A percentile compares a stretch with the other conserved stretches of the same genome.
Evolutionary conservation across 768 basidiomycete species (phyloP).

Genomic region (Termitomyces bulborhizus): DNA sequence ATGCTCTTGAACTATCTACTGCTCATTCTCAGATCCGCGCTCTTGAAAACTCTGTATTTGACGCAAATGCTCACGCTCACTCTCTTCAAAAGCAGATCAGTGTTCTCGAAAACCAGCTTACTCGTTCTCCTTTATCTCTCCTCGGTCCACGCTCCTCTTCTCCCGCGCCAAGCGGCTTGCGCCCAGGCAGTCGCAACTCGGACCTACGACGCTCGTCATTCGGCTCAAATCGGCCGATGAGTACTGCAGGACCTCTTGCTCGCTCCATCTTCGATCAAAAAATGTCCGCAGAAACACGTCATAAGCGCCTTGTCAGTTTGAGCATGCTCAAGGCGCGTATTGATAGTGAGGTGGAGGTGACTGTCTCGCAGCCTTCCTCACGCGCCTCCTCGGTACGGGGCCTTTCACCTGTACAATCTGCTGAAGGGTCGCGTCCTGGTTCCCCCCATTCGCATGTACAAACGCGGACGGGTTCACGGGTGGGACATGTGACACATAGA

Average conservation of each 20-base stretch:
- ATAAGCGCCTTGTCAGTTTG: constrained; percentile 79
- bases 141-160: constrained; percentile 40
- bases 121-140: constrained; percentile 36
- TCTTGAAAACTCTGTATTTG: constrained; percentile 67
- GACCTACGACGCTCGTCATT: constrained; percentile 31
- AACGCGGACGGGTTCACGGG: constrained; percentile 12
- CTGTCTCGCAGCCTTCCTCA: constrained; percentile 38
- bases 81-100: constrained; percentile 61
- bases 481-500: constrained; percentile 27
- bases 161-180: constrained; percentile 33
- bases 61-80: constrained; percentile 66
- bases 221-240: constrained; percentile 31
- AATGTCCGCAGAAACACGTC: constrained; percentile 68
- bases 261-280: constrained; percentile 63
- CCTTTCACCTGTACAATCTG: constrained; percentile 48
- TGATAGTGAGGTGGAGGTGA: constrained; percentile 63
- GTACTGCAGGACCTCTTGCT: constrained; percentile 31
- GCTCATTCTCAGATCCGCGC: constrained; percentile 76
- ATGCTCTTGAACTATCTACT: constrained; percentile 72
- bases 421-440: constrained; percentile 20
- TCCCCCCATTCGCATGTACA: constrained; percentile 19
- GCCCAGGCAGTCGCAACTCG: constrained; percentile 38
- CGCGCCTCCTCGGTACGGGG: constrained; percentile 27
- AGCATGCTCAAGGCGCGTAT: constrained; percentile 90
- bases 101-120: constrained; percentile 60